A percentile compares a stretch with the other conserved stretches of the same genome.
These are phyloP conservation scores for Dunaliella primolecta DNA, from an alignment of 139 green algal species.

Conservation along the genomic window DNA sequence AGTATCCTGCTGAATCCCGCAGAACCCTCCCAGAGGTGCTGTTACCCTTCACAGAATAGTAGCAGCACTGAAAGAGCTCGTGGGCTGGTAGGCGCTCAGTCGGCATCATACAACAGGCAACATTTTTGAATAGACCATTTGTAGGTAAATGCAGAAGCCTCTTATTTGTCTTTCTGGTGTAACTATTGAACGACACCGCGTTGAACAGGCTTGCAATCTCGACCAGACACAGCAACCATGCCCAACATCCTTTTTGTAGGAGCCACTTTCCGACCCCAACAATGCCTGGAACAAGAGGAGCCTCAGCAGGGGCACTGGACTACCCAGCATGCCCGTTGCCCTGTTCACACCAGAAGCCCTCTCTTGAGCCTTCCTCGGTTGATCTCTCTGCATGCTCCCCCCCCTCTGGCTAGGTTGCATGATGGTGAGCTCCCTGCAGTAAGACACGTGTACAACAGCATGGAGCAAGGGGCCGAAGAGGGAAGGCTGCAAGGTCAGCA, in stretches of 20 bases:
- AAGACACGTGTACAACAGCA: background rate
- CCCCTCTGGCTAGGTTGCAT: background rate
- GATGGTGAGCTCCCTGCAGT: background rate
- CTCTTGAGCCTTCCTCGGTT: too few species aligned
- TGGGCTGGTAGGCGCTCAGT: too few species aligned
- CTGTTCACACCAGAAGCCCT: too few species aligned
- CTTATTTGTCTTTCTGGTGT: background rate
- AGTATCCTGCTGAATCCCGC: too few species aligned
- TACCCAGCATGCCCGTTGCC: background rate
- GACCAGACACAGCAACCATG: too few species aligned
- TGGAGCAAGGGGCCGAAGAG: background rate
- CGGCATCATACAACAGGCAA: too few species aligned
- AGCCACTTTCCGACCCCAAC: background rate
- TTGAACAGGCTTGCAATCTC: too few species aligned
- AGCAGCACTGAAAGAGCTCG: too few species aligned
- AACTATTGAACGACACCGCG: too few species aligned
- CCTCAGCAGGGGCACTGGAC: background rate
- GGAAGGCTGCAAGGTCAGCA: background rate
- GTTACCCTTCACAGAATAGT: too few species aligned
- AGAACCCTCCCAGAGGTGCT: too few species aligned
- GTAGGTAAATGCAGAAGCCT: background rate
- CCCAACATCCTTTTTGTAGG: background rate
- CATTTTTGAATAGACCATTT: too few species aligned
- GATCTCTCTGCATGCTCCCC: background rate
- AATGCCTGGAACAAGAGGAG: background rate